Evolutionary conservation across 225 moss, liverwort and hornwort genomes (phyloP), one percentile per base, ranked within the genome.

Genomic region (Neckera pumila): DNA sequence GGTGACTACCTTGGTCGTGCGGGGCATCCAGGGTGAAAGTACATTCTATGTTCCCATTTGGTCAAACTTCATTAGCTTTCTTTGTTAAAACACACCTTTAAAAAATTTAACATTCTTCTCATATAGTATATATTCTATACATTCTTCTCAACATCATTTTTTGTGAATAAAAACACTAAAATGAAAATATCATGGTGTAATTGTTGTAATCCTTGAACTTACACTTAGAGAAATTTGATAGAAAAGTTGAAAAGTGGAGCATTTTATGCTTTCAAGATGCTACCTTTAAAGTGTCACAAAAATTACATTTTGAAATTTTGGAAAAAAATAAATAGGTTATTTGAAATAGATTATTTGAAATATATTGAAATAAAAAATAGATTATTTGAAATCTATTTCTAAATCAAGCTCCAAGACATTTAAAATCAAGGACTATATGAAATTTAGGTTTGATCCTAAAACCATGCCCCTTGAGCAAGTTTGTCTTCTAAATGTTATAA

Each of bases 381-480:
- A 43, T 2, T 43, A 27, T 28, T 72, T 6, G 10, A 27, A 3
- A 6, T 2, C 43, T 3, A 16, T 43, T 28, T 42, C 0, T 7
- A 14, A 72, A 14, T 27, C 72, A 72, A 16, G 0, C 0, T 72
- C 2, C 27, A 43, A 26, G 5, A 27, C 27, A 27, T 27, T 71
- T 27, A 15, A 71, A 71, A 71, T 27, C 22, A 43, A 27, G 1
- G 27, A 45, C 3, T 43, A 18, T 26, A 4, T 47, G 30, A 30
- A 17, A 45, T 73, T 73, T 0, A 17, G 0, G 18, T 28, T 73
- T 72, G 17, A 3, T 0, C 6, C 18, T 17, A 10, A 73, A 17
- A 45, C 17, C 0, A 73, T 26, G 4, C 0, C 17, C 2, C 0
- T 28, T 0, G 0, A 2, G 4, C 2, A 25, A 1, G 3, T 40